These are phyloP conservation scores for Aspergillus neoniger DNA, from an alignment of 2,329 filamentous ascomycete genomes.

Conservation along the genomic window DNA sequence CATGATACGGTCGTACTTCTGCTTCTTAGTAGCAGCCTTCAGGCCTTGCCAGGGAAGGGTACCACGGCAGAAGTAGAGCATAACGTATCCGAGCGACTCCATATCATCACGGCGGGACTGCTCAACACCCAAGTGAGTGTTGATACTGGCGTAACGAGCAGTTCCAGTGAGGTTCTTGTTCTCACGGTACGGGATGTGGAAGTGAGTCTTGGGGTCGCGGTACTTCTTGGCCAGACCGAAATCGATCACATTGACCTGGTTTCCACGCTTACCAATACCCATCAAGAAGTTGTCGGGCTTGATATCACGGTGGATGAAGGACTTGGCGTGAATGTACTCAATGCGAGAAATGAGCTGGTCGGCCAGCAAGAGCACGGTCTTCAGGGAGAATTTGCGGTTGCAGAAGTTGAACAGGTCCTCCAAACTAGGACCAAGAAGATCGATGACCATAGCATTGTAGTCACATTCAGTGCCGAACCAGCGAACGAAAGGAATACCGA, in stretches of 20 bases:
- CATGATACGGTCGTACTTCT: constrained; percentile 99
- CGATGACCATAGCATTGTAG: constrained; percentile 99
- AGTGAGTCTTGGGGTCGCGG: constrained; percentile 98
- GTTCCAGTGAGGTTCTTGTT: constrained; percentile 99
- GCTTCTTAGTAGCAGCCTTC: constrained; percentile 98
- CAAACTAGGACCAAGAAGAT: constrained; percentile 90
- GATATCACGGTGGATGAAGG: constrained; percentile 99
- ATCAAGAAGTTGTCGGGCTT: constrained; percentile 99
- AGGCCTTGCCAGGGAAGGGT: constrained; percentile 98
- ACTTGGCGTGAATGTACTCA: constrained; percentile 99
- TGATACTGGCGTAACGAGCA: constrained; percentile 97
- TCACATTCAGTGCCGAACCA: constrained; percentile 99
- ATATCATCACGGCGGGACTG: constrained; percentile 99
- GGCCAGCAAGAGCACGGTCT: constrained; percentile 94
- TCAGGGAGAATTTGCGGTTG: constrained; percentile 99
- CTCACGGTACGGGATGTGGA: constrained; percentile 99
- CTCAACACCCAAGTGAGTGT: constrained; percentile 97
- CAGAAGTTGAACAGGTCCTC: constrained; percentile 99
- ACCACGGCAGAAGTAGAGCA: constrained; percentile 99
- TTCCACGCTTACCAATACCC: constrained; percentile 98
- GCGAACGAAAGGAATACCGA: constrained; percentile 97
- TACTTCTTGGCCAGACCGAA: constrained; percentile 99
- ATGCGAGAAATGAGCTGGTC: constrained; percentile 99
- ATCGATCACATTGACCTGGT: constrained; percentile 99
- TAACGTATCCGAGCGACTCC: constrained; percentile 98